phyloP scores from a whole-genome alignment of 305 asterid species.

The Vinca major region DNA sequence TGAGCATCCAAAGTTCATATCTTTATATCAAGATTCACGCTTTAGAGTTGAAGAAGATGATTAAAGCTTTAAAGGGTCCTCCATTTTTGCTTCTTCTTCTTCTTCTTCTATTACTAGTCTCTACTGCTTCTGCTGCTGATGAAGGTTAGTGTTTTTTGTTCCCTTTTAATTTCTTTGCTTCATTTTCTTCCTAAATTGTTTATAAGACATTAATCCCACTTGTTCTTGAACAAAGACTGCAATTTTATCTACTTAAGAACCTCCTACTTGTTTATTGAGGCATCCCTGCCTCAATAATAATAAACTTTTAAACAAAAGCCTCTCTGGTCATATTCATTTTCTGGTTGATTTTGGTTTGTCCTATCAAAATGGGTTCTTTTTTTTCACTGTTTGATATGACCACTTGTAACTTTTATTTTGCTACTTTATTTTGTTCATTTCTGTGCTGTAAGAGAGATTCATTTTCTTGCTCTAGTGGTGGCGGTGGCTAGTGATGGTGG shows the following conservation, averaged over 20 bases:
- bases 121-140: slow-evolving; percentile 34
- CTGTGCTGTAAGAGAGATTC: not conserved
- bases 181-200: not conserved
- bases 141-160: slow-evolving; percentile 33
- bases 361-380: too few relatives aligned
- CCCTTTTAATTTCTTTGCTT: too few relatives aligned
- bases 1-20: slow-evolving; percentile 11
- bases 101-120: slow-evolving; percentile 22
- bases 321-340: not conserved
- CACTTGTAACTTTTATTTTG: not conserved
- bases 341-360: too few relatives aligned
- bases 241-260: not conserved
- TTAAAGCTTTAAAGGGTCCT: slow-evolving; percentile 19
- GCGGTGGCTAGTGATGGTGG: too few relatives aligned
- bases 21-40: slow-evolving; percentile 27
- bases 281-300: too few relatives aligned
- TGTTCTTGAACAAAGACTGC: slow-evolving; percentile 3
- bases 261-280: too few relatives aligned
- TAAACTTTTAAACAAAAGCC: not conserved
- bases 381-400: too few relatives aligned
- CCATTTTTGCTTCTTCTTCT: slow-evolving; percentile 14
- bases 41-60: slow-evolving; percentile 19
- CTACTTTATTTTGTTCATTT: not conserved
- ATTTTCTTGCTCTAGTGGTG: not conserved
- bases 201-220: not conserved